phyloP scores from a whole-genome alignment of 2,329 filamentous ascomycete species.

The Colletotrichum noveboracense region DNA sequence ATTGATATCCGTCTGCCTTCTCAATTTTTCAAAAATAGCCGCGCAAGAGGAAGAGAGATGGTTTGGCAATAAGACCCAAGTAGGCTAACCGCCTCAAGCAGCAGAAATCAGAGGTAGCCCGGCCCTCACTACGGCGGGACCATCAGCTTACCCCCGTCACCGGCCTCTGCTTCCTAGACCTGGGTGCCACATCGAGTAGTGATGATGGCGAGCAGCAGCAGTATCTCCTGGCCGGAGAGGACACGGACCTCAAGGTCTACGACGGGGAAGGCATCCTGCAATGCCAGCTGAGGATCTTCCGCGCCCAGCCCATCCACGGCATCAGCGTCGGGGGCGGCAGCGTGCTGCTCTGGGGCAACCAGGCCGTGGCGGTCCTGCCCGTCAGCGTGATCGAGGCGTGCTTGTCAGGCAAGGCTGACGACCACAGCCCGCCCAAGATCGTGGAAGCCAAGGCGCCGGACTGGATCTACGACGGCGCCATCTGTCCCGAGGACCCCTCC shows the following conservation, averaged over 20 bases:
- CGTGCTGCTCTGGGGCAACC: conserved; percentile 74
- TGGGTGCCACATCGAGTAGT: conserved; percentile 8
- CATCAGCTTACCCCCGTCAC: conserved; percentile 62
- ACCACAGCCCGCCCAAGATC: conserved; percentile 12
- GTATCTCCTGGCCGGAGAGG: conserved; percentile 65
- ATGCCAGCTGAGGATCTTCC: conserved; percentile 60
- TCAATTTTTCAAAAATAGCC: not conserved
- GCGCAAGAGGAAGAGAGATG: not conserved
- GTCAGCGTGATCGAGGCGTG: conserved; percentile 32
- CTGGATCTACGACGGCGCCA: conserved; percentile 76
- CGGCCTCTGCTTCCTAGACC: conserved; percentile 59
- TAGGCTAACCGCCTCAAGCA: not conserved
- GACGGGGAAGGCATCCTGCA: conserved; percentile 41
- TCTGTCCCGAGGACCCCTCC: conserved; percentile 49
- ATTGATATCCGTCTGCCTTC: not conserved
- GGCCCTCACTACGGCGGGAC: conserved; percentile 30
- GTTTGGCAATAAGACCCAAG: not conserved
- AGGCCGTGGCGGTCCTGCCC: conserved; percentile 53
- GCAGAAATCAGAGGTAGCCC: not conserved
- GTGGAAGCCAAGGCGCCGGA: conserved; percentile 62
- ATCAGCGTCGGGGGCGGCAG: conserved; percentile 51
- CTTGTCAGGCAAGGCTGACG: conserved; percentile 27
- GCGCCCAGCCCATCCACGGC: conserved; percentile 76
- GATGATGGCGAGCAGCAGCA: conserved; percentile 16
- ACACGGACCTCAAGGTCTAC: conserved; percentile 62